A percentile compares a stretch with the other conserved stretches of the same genome.
Conservation (phyloP, 2,329 filamentous ascomycete species). For the Aspergillus carbonarius region DNA sequence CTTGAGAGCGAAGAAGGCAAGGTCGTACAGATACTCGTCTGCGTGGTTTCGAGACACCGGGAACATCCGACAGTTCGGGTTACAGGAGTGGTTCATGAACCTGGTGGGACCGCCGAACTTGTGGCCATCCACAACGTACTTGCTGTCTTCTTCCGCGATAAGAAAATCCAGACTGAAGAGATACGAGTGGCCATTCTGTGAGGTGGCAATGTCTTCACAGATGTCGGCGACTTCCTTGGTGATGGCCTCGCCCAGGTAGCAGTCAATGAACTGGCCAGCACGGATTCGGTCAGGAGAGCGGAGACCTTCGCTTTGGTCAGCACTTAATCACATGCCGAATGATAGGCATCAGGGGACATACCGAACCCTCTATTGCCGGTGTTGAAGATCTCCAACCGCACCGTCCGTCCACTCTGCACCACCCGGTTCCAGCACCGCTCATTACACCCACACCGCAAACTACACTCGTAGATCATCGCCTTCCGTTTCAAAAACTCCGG, state of each 20-base stretch:
- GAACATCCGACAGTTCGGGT: slow-evolving; percentile 48
- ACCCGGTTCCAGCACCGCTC: slow-evolving; percentile 43
- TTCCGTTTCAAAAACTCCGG: slow-evolving; percentile 33
- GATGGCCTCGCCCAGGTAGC: slow-evolving; percentile 47
- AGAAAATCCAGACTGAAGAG: slow-evolving; percentile 46
- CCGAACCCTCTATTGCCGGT: slow-evolving; percentile 44
- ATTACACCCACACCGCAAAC: slow-evolving; percentile 36
- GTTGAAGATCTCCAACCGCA: slow-evolving; percentile 45
- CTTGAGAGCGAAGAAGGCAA: slow-evolving; percentile 48
- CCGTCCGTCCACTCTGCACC: slow-evolving; percentile 40
- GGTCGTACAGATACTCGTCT: slow-evolving; percentile 44
- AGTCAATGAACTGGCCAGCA: slow-evolving; percentile 47
- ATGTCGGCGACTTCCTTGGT: slow-evolving; percentile 36
- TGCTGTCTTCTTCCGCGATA: slow-evolving; percentile 23
- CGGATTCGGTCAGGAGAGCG: slow-evolving; percentile 39
- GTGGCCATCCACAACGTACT: slow-evolving; percentile 46
- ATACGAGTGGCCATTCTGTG: slow-evolving; percentile 38
- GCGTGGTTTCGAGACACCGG: slow-evolving; percentile 43
- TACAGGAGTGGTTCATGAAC: slow-evolving; percentile 52
- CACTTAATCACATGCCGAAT: not conserved
- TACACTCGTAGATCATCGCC: slow-evolving; percentile 45
- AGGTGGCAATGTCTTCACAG: slow-evolving; percentile 34
- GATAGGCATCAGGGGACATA: slow-evolving; percentile 14
- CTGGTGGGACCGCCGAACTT: slow-evolving; percentile 44
- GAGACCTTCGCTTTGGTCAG: slow-evolving; percentile 29